Percentiles rank a stretch among this genome's conserved stretches.
phyloP scores from a whole-genome alignment of 2,329 filamentous ascomycete genomes.

The Aspergillus brasiliensis region DNA sequence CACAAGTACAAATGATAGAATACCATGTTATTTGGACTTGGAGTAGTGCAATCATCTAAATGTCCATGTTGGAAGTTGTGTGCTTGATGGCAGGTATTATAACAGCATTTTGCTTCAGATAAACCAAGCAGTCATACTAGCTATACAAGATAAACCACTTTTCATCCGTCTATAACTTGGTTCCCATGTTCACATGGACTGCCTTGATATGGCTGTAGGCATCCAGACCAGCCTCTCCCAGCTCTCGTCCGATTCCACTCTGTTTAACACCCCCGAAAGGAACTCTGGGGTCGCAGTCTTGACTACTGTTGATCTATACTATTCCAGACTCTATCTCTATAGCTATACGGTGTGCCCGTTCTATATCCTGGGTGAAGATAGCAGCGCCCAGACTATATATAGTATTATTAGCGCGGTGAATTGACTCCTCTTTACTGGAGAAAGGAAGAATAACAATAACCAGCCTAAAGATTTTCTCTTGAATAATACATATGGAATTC shows the following conservation, averaged over 20 bases:
- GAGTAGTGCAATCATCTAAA: too few species aligned
- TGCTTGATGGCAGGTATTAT: too few species aligned
- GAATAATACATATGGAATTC: slow-evolving; percentile 41
- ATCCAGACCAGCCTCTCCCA: slow-evolving; percentile 45
- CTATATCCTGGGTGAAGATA: slow-evolving; percentile 46
- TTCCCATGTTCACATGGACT: slow-evolving; percentile 45
- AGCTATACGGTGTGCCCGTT: slow-evolving; percentile 45
- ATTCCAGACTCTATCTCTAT: slow-evolving; percentile 47
- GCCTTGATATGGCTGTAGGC: slow-evolving; percentile 45
- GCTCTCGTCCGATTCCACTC: slow-evolving; percentile 54
- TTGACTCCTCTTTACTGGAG: slow-evolving; percentile 42
- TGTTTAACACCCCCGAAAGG: slow-evolving; percentile 51
- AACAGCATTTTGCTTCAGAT: too few species aligned
- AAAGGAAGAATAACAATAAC: slow-evolving; percentile 46
- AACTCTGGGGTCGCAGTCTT: slow-evolving; percentile 44
- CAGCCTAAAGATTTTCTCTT: slow-evolving; percentile 49
- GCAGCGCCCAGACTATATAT: slow-evolving; percentile 47
- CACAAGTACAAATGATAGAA: too few species aligned
- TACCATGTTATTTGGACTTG: too few species aligned
- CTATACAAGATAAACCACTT: too few species aligned
- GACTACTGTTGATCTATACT: slow-evolving; percentile 50
- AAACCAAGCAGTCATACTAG: too few species aligned
- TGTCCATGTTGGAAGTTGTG: too few species aligned
- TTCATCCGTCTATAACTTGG: too few species aligned
- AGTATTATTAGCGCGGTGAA: slow-evolving; percentile 43